These are phyloP conservation scores for Solanum chacoense DNA, from an alignment of 305 asterid species.

Conservation along the genomic window DNA sequence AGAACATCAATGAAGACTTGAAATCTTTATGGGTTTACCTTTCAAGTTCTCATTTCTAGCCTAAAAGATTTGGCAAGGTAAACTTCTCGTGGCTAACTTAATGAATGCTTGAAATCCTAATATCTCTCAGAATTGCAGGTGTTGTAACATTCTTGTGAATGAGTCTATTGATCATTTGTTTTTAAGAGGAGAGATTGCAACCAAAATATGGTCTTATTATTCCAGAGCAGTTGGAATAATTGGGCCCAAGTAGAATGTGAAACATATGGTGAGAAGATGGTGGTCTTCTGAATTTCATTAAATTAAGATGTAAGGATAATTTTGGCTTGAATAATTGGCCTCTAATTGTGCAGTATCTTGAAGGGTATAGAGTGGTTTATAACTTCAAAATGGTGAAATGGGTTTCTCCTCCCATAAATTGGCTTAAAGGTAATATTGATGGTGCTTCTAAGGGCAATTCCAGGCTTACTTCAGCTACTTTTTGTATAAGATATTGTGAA, in stretches of 20 bases:
- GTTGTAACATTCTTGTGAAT: background rate
- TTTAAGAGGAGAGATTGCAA: background rate
- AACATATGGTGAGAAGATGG: background rate
- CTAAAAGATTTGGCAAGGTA: background rate
- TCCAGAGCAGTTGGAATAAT: background rate
- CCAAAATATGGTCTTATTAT: background rate
- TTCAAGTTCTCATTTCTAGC: background rate
- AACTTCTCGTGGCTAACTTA: background rate
- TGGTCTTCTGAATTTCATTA: no score
- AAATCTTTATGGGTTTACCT: background rate
- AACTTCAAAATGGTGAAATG: no score
- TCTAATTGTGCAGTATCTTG: background rate
- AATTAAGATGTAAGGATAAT: no score
- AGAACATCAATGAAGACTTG: background rate
- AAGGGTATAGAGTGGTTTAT: background rate
- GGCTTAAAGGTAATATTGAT: background rate
- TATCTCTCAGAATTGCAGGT: background rate
- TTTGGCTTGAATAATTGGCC: no score
- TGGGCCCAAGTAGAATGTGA: background rate
- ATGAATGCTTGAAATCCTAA: background rate
- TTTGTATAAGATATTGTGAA: background rate
- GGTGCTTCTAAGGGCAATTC: no score
- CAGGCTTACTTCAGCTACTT: no score
- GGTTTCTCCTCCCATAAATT: background rate
- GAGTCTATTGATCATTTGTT: background rate